Evolutionary conservation across 176 grass and related monocot genomes (phyloP), one percentile per base, ranked within the genome.

Genomic region (Chloris gayana): DNA sequence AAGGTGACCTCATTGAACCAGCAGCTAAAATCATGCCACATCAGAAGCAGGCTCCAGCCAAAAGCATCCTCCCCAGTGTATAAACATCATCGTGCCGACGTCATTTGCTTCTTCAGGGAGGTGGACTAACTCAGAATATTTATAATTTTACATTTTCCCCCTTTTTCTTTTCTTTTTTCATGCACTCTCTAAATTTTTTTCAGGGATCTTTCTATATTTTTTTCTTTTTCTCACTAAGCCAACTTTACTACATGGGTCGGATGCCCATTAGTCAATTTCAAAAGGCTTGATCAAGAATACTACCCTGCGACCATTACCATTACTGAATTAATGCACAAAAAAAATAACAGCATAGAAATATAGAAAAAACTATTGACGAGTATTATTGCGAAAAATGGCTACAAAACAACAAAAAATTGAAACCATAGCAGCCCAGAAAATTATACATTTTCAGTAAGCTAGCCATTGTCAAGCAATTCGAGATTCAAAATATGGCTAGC

Each of bases 231-330:
- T 68, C 27, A 47, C 57, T 71, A 56, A 53, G 14, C 24, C 72
- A 85, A 76, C 58, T 74, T 33, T 80, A 66, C 67, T 85, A 75
- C 11, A 38, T 29, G 37, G 64, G 27, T 31, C 72, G 67, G 32
- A 61, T 34, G 27, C 27, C 46, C 80, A 13, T 33, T 74, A 86
- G 51, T 82, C 44, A 31, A 75, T 76, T 83, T 67, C 66, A 64
- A 86, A 88, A 78, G 49, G 64, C 86, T 82, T 82, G 78, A 72
- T 66, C 77, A 78, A 66, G 67, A 60, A 77, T 56, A 82, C 58
- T 92, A 84, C 75, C 58, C 90, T 92, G 90, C 86, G 89, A 85
- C 78, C 78, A 92, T 83, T 51, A 88, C 61, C 71, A 80, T 82
- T 75, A 80, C 85, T 57, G 53, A 86, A 56, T 92, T 56, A 88